phyloP scores from a whole-genome alignment of 176 grass and related monocot genomes.

The Dactylis glomerata region DNA sequence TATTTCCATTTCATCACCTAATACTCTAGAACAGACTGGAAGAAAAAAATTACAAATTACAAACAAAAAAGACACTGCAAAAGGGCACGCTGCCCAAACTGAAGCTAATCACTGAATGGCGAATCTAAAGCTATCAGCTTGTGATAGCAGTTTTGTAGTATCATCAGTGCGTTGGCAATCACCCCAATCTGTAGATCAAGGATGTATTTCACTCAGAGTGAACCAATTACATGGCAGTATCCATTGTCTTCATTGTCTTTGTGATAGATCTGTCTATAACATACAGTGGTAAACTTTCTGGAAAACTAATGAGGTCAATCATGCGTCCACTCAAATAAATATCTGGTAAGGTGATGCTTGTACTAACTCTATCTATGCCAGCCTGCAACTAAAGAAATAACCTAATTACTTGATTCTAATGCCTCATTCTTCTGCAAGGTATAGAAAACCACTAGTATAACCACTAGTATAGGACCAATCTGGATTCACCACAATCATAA shows the following conservation, averaged over 20 bases:
- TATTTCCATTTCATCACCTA: background rate
- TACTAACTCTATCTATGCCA: constrained; percentile 22
- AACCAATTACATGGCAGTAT: too few relatives aligned
- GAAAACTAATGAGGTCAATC: background rate
- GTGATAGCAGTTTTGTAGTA: background rate
- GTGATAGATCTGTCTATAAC: background rate
- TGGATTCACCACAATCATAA: background rate
- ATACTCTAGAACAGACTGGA: background rate
- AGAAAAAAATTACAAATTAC: background rate
- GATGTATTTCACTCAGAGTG: too few relatives aligned
- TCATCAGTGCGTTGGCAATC: background rate
- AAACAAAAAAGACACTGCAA: background rate
- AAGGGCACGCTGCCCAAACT: background rate
- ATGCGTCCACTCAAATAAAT: constrained; percentile 4
- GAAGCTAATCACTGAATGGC: background rate
- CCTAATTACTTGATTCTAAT: background rate
- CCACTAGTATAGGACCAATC: background rate
- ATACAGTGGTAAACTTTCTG: background rate
- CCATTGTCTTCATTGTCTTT: too few relatives aligned
- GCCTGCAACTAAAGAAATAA: background rate
- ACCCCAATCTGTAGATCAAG: too few relatives aligned
- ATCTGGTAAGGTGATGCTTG: constrained; percentile 21
- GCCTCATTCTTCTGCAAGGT: constrained; percentile 3
- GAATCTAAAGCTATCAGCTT: background rate
- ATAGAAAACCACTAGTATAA: constrained; percentile 12